These are phyloP conservation scores for Colletotrichum higginsianum DNA, from an alignment of 2,329 filamentous ascomycete genomes.

Conservation along the genomic window DNA sequence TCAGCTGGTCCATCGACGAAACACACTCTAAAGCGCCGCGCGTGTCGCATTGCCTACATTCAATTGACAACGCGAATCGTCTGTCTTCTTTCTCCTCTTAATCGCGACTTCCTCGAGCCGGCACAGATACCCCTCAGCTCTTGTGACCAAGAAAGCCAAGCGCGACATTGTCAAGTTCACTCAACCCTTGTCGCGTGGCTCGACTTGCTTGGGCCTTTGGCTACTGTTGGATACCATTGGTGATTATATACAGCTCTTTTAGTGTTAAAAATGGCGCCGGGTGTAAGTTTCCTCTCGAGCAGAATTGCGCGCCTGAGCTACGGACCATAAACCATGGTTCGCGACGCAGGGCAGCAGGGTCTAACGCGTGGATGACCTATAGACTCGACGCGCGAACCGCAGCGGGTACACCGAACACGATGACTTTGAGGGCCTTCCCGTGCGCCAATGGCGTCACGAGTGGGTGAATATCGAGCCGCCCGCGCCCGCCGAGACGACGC, in stretches of 20 bases:
- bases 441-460: slow-evolving; percentile 90
- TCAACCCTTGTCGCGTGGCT: slow-evolving; percentile 12
- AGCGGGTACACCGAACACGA: slow-evolving; percentile 72
- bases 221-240: slow-evolving; percentile 7
- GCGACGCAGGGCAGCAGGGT: slow-evolving; percentile 48
- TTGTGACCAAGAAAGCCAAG: not conserved
- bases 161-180: not conserved
- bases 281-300: slow-evolving; percentile 48
- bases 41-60: slow-evolving; percentile 18
- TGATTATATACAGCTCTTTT: not conserved
- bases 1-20: slow-evolving; percentile 20
- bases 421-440: slow-evolving; percentile 81
- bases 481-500: slow-evolving; percentile 72
- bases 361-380: slow-evolving; percentile 42
- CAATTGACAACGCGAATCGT: slow-evolving; percentile 7
- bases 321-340: not conserved
- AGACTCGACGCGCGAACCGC: slow-evolving; percentile 72
- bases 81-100: not conserved
- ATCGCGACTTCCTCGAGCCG: not conserved
- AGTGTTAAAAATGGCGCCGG: slow-evolving; percentile 55
- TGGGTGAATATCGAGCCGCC: slow-evolving; percentile 78
- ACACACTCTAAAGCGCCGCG: not conserved
- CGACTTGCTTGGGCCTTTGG: not conserved
- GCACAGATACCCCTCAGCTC: not conserved
- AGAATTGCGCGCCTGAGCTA: not conserved